Base-by-base conservation (phyloP, 208 protist species). In the Naegleria gruberi region DNA sequence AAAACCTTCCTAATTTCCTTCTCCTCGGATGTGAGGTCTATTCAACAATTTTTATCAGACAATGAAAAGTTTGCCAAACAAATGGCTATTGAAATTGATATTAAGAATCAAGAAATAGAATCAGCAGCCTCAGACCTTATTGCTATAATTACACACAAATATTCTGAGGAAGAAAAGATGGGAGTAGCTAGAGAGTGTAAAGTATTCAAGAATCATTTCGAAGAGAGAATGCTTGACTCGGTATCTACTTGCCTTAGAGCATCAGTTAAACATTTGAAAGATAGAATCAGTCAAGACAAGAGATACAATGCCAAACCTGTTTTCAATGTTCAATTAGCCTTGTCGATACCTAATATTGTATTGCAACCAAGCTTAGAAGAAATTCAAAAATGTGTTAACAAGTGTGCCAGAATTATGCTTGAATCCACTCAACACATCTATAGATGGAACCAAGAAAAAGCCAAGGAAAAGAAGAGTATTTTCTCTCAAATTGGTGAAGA, bases 71-170 rank as follows among this genome's bases (percentile, higher is more conserved):
- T 46, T 43, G 65, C 89, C 12, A 65, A 91, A 26, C 17, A 42
- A 41, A 91, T 81, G n/a, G 89, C 92, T 34, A n/a, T 87, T 74
- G 44, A 87, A 37, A 95, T 96, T 44, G 91, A 94, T 65, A 37
- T 87, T 19, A 84, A 91, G 83, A 94, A 90, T 90, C 26, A 90
- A 43, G 91, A 94, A 47, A 91, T 96, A 34, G 94, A 94, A 89
- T n/a, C 45, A n/a, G 93, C 92, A 17, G 88, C 93, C 15, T 43
- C 90, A 8, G 95, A 96, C 55, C 90, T 96, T 15, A 87, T 96
- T 84, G 82, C 55, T 23, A 23, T 94, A 41, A 90, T 95, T 8
- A 83, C 77, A 10, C 83, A 41, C 30, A 73, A 88, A 81, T 91
- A 94, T 26, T 42, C 89, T 34, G 45, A 86, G 43, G 84, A 87